Percentiles rank a stretch among this genome's conserved stretches.
Evolutionary conservation across 2,329 filamentous ascomycete genomes (phyloP).

Genomic region (Fusarium sp.): DNA sequence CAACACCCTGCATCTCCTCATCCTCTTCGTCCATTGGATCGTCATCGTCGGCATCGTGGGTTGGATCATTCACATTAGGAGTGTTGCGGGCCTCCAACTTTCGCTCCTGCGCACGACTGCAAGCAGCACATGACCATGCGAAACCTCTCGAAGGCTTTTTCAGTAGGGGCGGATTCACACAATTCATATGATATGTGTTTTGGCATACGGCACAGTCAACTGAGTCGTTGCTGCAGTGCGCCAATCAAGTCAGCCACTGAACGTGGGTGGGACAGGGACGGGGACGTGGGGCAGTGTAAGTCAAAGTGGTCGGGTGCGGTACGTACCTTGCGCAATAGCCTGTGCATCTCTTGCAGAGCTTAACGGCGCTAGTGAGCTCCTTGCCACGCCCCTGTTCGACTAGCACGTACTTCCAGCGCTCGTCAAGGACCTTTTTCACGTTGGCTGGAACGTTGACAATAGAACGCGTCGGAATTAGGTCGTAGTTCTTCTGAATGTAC

Average conservation of each 20-base stretch:
- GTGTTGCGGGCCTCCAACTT: conserved; percentile 92
- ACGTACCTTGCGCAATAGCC: conserved; percentile 89
- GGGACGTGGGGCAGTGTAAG: conserved; percentile 33
- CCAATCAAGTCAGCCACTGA: conserved; percentile 42
- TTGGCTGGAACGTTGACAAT: conserved; percentile 97
- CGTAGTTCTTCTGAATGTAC: conserved; percentile 98
- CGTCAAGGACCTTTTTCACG: conserved; percentile 95
- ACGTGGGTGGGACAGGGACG: conserved; percentile 34
- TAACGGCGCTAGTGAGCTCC: conserved; percentile 94
- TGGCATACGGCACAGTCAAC: conserved; percentile 96
- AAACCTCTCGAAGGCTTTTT: conserved; percentile 98
- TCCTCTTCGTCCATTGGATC: conserved; percentile 77
- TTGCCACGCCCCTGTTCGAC: conserved; percentile 94
- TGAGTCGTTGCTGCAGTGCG: conserved; percentile 78
- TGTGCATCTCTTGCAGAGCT: conserved; percentile 92
- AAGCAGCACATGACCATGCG: conserved; percentile 96
- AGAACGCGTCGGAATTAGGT: conserved; percentile 89
- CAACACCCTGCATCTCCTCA: conserved; percentile 67
- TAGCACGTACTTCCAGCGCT: conserved; percentile 95
- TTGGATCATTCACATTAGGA: conserved; percentile 76
- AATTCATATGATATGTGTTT: conserved; percentile 98
- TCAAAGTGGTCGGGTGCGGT: conserved; percentile 26
- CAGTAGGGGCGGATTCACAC: conserved; percentile 87
- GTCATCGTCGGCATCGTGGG: conserved; percentile 73
- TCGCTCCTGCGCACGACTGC: conserved; percentile 93